Conservation (phyloP, 768 basidiomycete species). For the Tephrocybe sp. region DNA sequence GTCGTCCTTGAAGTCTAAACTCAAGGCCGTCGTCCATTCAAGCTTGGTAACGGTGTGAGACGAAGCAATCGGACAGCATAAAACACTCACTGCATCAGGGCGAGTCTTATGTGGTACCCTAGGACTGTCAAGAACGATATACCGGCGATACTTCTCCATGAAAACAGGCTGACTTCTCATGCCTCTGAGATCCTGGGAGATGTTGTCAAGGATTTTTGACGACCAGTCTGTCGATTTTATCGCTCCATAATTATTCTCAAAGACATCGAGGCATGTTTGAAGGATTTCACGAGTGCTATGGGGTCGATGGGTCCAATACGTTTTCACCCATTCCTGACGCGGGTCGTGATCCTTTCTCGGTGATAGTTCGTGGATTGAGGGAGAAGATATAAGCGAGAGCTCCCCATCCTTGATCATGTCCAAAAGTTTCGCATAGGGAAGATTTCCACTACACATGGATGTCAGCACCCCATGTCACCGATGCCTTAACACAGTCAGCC, state of each 20-base stretch:
- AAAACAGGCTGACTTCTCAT: conserved; percentile 67
- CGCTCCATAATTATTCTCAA: conserved; percentile 36
- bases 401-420: conserved; percentile 54
- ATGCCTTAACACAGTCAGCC: conserved; percentile 12
- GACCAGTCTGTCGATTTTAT: conserved; percentile 33
- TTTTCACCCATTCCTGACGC: conserved; percentile 37
- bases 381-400: conserved; percentile 52
- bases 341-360: conserved; percentile 19
- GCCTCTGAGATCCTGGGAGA: conserved; percentile 45
- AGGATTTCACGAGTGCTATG: conserved; percentile 42
- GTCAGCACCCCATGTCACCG: not conserved
- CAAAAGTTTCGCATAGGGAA: conserved; percentile 41
- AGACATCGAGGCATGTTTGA: conserved; percentile 40
- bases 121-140: conserved; percentile 52
- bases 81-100: conserved; percentile 47
- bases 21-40: conserved; percentile 47
- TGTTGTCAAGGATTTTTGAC: conserved; percentile 40
- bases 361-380: conserved; percentile 33
- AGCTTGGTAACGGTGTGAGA: conserved; percentile 36
- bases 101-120: conserved; percentile 25
- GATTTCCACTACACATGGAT: conserved; percentile 34
- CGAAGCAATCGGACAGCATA: not conserved
- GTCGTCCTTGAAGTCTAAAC: conserved; percentile 63
- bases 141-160: conserved; percentile 64
- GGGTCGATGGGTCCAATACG: conserved; percentile 29